These are phyloP conservation scores for Ganoderma multipileum DNA, from an alignment of 1,284 basidiomycete species.

Conservation along the genomic window DNA sequence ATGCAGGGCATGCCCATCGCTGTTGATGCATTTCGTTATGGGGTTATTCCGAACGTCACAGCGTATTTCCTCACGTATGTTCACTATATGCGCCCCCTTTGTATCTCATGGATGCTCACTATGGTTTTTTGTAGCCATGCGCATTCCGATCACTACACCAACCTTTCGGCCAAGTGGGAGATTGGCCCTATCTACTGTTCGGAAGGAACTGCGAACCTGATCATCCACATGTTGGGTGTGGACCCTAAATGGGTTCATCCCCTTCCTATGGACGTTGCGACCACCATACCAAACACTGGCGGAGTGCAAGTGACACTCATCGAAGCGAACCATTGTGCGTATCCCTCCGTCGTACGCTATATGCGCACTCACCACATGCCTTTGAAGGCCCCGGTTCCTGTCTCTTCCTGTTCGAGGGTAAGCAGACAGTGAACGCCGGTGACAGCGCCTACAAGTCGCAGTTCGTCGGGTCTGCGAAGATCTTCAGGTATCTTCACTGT, in stretches of 20 bases:
- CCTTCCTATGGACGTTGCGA: conserved; percentile 82
- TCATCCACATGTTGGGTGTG: conserved; percentile 89
- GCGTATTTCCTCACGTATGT: conserved; percentile 89
- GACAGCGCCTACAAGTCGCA: conserved; percentile 78
- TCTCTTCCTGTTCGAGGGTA: conserved; percentile 93
- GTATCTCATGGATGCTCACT: conserved; percentile 1
- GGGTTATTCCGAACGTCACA: conserved; percentile 85
- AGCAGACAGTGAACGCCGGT: conserved; percentile 87
- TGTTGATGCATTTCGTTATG: conserved; percentile 95
- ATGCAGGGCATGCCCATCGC: conserved; percentile 97
- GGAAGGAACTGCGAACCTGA: conserved; percentile 88
- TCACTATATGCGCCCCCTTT: conserved; percentile 7
- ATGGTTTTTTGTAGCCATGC: conserved; percentile 69
- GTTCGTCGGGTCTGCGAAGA: conserved; percentile 70
- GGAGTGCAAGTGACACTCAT: conserved; percentile 93
- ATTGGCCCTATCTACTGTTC: conserved; percentile 96
- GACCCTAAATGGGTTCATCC: conserved; percentile 88
- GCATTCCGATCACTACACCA: conserved; percentile 95
- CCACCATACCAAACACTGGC: conserved; percentile 80
- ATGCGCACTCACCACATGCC: neutral
- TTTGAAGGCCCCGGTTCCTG: conserved; percentile 85
- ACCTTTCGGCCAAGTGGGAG: conserved; percentile 86
- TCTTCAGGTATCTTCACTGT: conserved; percentile 94
- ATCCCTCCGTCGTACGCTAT: neutral
- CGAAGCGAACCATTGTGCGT: conserved; percentile 94